These are phyloP conservation scores for Cladophialophora psammophila DNA, from an alignment of 2,329 filamentous ascomycete species.

Conservation along the genomic window DNA sequence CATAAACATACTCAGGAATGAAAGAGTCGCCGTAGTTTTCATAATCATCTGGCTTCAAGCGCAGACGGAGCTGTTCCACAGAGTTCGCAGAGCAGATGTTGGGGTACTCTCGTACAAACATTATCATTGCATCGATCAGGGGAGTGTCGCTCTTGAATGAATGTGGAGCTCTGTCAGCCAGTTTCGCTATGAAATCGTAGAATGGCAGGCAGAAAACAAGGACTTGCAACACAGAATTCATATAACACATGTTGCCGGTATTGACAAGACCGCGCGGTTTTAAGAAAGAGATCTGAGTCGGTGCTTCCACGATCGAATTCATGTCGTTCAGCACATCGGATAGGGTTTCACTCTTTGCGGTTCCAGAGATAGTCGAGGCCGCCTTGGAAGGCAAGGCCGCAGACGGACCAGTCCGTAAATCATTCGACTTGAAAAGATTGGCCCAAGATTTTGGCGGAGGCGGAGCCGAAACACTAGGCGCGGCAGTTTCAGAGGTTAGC, in stretches of 20 bases:
- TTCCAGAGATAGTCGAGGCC: slow-evolving; percentile 47
- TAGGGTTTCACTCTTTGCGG: slow-evolving; percentile 64
- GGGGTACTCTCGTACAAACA: slow-evolving; percentile 93
- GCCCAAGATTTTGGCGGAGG: slow-evolving; percentile 72
- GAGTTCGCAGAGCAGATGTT: slow-evolving; percentile 80
- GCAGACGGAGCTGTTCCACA: slow-evolving; percentile 73
- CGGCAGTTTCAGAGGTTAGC: slow-evolving; percentile 44
- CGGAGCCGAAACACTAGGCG: slow-evolving; percentile 50
- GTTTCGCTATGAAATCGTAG: slow-evolving; percentile 88
- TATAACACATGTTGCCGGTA: slow-evolving; percentile 99
- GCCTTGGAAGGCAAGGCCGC: slow-evolving; percentile 39
- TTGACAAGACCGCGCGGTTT: slow-evolving; percentile 94
- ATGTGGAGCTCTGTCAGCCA: slow-evolving; percentile 81
- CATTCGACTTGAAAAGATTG: slow-evolving; percentile 67
- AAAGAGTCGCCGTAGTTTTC: slow-evolving; percentile 92
- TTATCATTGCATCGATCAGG: slow-evolving; percentile 92
- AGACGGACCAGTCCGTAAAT: slow-evolving; percentile 45
- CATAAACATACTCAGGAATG: slow-evolving; percentile 92
- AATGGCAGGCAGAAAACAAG: slow-evolving; percentile 93
- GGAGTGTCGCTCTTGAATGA: slow-evolving; percentile 96
- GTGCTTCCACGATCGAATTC: slow-evolving; percentile 65
- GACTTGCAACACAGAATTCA: slow-evolving; percentile 99
- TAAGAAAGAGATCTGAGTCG: slow-evolving; percentile 75
- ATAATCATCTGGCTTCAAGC: slow-evolving; percentile 81
- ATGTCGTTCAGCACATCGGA: slow-evolving; percentile 80